Base-by-base conservation (phyloP, 2,329 filamentous ascomycete genomes). In the Colletotrichum tropicale region DNA sequence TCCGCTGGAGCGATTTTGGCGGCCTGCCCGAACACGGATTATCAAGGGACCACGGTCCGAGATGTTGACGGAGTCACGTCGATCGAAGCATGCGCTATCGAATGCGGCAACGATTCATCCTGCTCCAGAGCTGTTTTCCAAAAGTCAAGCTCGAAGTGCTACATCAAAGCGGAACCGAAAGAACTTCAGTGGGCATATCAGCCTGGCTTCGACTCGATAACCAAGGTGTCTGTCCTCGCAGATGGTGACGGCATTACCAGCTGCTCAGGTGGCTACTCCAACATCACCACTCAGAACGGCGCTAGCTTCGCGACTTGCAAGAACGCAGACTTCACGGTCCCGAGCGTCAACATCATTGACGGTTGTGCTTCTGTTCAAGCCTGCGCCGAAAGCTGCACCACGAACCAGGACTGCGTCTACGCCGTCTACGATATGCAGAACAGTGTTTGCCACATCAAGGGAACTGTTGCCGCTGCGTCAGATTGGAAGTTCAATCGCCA, bases 391-490 rank as follows among this genome's bases (percentile, higher is more conserved):
- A 66, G 64, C n/a, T 77, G 76, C 32, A 70, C 76, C 52, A 71
- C 64, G 24, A 77, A 62, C 2, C 65, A 66, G 64, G 48, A 30
- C 48, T 77, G 76, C 58, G 52, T 62, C 13, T 76, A 77, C 48
- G 30, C 74, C 5, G 79, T 80, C 2, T 80, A 77, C 6, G 79
- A 80, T 32, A 16, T 75, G 66, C 56, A 66, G 52, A 61, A 78
- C 4, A 80, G 78, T 58, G 68, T 78, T 26, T 79, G 78, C 38
- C 71, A 78, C 71, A 72, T 79, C 72, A 78, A 78, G 70, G 73
- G 36, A 7, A 56, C 73, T 43, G 73, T 73, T 6, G 69, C 73
- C 9, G 62, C 74, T 6, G 24, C 61, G 7, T 71, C 74, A 9
- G 52, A 73, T 4, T 66, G 76, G 28, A 78, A 77, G 78, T 75